Percentiles rank a stretch among this genome's conserved stretches.
These are phyloP conservation scores for Cinchona pubescens DNA, from an alignment of 257 asterid species.

Conservation along the genomic window DNA sequence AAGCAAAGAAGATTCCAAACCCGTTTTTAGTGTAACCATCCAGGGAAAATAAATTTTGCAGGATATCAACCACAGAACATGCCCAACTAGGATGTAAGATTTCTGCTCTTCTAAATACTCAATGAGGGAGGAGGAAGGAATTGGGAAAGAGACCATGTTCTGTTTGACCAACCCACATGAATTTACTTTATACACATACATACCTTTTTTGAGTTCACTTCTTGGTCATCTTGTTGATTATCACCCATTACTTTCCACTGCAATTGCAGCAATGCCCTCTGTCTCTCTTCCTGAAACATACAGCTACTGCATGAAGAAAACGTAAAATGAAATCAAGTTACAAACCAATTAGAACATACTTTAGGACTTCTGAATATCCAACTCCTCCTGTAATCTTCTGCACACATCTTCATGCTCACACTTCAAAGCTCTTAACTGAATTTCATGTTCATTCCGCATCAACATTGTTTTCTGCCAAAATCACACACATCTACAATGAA, in stretches of 20 bases:
- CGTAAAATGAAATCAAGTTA: constrained; percentile 2
- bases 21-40: background rate
- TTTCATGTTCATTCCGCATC: constrained; percentile 81
- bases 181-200: background rate
- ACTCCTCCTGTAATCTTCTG: constrained; percentile 80
- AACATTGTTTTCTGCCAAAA: constrained; percentile 56
- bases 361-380: constrained; percentile 72
- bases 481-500: constrained; percentile 1
- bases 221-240: constrained; percentile 82
- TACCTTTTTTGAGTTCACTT: constrained; percentile 94
- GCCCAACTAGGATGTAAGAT: background rate
- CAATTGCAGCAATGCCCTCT: constrained; percentile 79
- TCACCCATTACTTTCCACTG: constrained; percentile 95
- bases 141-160: background rate
- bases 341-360: constrained; percentile 42
- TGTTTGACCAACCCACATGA: background rate
- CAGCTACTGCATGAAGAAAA: constrained; percentile 21
- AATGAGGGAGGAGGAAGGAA: background rate
- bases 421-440: constrained; percentile 73
- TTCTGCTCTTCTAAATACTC: background rate
- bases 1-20: background rate
- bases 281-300: constrained; percentile 81
- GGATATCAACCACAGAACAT: background rate
- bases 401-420: constrained; percentile 86
- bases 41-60: background rate